Conservation (phyloP, 73 alveolate genomes). For the Paramecium tetraurelia region DNA sequence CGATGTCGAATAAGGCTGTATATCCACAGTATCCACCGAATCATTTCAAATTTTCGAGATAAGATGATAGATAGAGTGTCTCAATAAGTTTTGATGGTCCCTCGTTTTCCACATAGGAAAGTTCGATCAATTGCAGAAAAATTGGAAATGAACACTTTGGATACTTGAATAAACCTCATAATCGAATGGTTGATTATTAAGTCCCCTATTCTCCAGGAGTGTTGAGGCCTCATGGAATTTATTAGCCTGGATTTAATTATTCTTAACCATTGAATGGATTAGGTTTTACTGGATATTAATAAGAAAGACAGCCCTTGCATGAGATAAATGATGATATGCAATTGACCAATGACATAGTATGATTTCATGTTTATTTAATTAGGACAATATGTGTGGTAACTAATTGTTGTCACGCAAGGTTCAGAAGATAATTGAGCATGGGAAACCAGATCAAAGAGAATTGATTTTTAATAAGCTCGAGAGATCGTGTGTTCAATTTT, state of each 20-base stretch:
- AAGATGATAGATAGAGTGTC: not conserved
- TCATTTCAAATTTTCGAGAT: not conserved
- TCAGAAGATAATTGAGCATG: conserved; percentile 8
- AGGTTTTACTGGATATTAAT: not conserved
- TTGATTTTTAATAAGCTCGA: conserved; percentile 10
- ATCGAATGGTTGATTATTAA: not conserved
- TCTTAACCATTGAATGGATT: not conserved
- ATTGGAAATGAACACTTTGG: not conserved
- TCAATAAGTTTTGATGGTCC: conserved; percentile 27
- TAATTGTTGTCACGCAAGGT: not conserved
- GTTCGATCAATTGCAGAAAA: not conserved
- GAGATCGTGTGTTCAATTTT: conserved; percentile 20
- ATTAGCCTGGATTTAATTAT: not conserved
- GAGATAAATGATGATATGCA: conserved; percentile 25
- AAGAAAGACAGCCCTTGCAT: not conserved
- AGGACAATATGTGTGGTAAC: conserved; percentile 51
- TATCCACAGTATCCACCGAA: not conserved
- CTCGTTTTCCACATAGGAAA: not conserved
- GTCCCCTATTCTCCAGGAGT: conserved; percentile 8
- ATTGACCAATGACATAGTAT: not conserved
- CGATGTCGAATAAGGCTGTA: not conserved
- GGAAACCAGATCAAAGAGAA: conserved; percentile 21
- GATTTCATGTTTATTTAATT: not conserved
- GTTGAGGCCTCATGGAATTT: not conserved
- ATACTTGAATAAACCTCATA: not conserved